A percentile compares a stretch with the other conserved stretches of the same genome.
These are phyloP conservation scores for Cyberlindnera veronae DNA, from an alignment of 805 yeast genomes.

Conservation along the genomic window DNA sequence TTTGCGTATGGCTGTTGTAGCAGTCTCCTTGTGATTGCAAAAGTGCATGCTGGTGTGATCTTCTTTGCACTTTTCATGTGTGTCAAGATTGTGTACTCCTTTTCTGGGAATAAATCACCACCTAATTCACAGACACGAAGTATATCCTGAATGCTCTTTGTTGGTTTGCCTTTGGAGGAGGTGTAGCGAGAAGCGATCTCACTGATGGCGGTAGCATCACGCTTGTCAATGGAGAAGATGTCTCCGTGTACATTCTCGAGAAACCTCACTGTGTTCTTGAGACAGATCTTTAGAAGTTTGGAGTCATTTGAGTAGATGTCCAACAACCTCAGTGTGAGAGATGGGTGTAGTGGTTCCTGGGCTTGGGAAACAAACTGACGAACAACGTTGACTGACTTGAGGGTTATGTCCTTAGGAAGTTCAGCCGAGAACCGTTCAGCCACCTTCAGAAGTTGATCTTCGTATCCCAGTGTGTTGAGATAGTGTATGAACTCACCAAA, in stretches of 20 bases:
- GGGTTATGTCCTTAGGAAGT: not conserved
- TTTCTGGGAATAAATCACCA: slow-evolving; percentile 1
- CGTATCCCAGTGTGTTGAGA: slow-evolving; percentile 16
- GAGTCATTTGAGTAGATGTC: slow-evolving; percentile 1
- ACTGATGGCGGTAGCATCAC: not conserved
- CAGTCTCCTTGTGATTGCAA: not conserved
- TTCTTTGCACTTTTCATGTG: not conserved
- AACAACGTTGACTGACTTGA: not conserved
- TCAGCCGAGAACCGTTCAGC: slow-evolving; percentile 4
- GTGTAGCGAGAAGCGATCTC: not conserved
- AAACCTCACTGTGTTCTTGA: not conserved
- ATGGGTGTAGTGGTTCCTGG: not conserved
- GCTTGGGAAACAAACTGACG: not conserved
- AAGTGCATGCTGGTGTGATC: not conserved
- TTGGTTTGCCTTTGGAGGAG: too few relatives aligned
- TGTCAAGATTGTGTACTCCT: slow-evolving; percentile 3
- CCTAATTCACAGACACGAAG: slow-evolving; percentile 7
- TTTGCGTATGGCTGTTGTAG: slow-evolving; percentile 2
- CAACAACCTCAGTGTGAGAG: not conserved
- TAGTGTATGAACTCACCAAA: slow-evolving; percentile 17
- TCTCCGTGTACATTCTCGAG: not conserved
- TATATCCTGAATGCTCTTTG: too few relatives aligned
- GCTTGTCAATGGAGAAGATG: not conserved
- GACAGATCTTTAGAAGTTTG: not conserved
- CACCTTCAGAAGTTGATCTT: slow-evolving; percentile 13